Conservation (phyloP, 1,284 basidiomycete species). For the Ganoderma resinaceum region DNA sequence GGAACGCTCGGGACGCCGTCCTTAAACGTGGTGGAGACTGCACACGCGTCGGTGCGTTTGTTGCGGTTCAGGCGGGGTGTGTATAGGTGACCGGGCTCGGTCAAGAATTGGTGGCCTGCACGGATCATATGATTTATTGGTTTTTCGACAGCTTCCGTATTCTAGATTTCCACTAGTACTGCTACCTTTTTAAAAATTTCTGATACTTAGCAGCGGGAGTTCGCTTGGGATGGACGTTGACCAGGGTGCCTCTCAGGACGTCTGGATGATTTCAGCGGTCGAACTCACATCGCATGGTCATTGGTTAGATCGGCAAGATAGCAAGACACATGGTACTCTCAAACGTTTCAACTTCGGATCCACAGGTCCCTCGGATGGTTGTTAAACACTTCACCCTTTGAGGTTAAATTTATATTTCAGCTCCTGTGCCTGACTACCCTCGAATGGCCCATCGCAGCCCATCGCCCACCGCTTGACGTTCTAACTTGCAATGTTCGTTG, state of each 20-base stretch:
- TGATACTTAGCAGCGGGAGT: not conserved
- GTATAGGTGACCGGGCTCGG: conserved; percentile 5
- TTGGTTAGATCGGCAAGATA: not conserved
- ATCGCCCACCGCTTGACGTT: too few species aligned
- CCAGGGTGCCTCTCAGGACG: not conserved
- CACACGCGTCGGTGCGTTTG: conserved; percentile 14
- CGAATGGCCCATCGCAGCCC: not conserved
- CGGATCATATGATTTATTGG: conserved; percentile 7
- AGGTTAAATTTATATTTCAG: not conserved
- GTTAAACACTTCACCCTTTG: not conserved
- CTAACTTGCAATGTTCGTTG: not conserved
- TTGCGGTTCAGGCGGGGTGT: conserved; percentile 14
- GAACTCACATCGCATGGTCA: not conserved
- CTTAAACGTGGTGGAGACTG: conserved; percentile 1
- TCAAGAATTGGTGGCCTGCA: not conserved
- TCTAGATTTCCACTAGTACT: not conserved
- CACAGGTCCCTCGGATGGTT: not conserved
- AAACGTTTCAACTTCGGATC: not conserved
- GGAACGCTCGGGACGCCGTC: not conserved
- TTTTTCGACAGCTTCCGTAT: conserved; percentile 7
- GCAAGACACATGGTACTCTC: not conserved
- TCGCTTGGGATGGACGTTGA: not conserved
- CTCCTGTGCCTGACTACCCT: not conserved
- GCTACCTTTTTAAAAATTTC: not conserved
- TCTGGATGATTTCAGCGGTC: not conserved